Evolutionary conservation across 768 basidiomycete genomes (phyloP).

Genomic region (Fomitopsis serialis): DNA sequence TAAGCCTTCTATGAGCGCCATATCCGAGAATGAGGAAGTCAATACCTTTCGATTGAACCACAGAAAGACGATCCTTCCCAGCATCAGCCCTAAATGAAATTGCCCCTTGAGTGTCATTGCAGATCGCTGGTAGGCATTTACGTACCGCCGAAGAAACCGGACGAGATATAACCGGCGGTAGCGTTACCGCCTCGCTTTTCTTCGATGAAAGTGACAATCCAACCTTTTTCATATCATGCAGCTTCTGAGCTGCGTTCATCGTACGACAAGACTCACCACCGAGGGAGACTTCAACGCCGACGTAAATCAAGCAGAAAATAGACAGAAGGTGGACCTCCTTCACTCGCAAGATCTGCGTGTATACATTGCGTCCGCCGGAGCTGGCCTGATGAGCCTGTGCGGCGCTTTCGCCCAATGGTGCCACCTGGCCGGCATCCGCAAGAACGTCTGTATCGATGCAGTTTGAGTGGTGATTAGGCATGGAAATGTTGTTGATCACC

Average conservation of each 20-base stretch:
- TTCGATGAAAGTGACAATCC: constrained; percentile 41
- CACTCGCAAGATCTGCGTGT: constrained; percentile 28
- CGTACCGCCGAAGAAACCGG: constrained; percentile 34
- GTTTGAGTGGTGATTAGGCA: not conserved
- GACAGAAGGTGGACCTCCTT: constrained; percentile 34
- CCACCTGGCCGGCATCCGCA: constrained; percentile 14
- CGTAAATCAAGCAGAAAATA: constrained; percentile 35
- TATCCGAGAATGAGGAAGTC: not conserved
- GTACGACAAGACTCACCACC: constrained; percentile 26
- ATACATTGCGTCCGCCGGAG: constrained; percentile 20
- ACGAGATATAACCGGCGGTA: constrained; percentile 36
- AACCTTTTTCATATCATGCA: constrained; percentile 21
- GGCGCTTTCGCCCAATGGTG: too few species aligned
- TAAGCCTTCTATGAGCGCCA: not conserved
- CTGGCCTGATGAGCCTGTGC: constrained; percentile 23
- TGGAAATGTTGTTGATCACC: constrained; percentile 14
- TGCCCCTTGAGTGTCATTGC: constrained; percentile 2
- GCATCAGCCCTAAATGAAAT: constrained; percentile 25
- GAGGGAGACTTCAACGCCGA: constrained; percentile 37
- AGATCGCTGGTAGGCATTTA: not conserved
- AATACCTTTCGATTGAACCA: constrained; percentile 20
- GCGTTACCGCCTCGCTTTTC: constrained; percentile 31
- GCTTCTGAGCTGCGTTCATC: constrained; percentile 8
- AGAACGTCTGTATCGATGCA: constrained; percentile 19
- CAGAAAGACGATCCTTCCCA: constrained; percentile 15